These are phyloP conservation scores for Nakazawaea holstii DNA, from an alignment of 805 yeast genomes.

Conservation along the genomic window DNA sequence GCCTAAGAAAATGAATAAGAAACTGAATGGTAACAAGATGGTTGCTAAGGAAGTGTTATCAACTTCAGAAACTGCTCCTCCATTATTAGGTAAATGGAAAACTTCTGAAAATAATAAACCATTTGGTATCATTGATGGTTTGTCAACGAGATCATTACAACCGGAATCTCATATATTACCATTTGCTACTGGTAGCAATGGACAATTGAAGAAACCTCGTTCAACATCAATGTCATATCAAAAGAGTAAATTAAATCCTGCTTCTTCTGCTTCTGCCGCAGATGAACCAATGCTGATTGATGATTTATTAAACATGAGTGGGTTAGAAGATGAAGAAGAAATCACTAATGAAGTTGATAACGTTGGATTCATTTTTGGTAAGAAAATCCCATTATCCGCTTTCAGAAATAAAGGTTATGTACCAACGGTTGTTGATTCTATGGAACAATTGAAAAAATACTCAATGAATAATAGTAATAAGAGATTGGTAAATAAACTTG, in stretches of 20 bases:
- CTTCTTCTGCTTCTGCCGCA: not conserved
- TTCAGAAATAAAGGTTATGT: constrained; percentile 73
- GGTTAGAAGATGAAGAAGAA: constrained; percentile 65
- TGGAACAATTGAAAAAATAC: constrained; percentile 5
- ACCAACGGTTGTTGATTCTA: constrained; percentile 7
- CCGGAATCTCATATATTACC: constrained; percentile 29
- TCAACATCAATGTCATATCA: not conserved
- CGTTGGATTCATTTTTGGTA: constrained; percentile 11
- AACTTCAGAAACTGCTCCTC: constrained; percentile 84
- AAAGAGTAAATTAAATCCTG: not conserved
- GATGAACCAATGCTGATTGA: constrained; percentile 42
- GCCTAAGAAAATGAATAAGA: constrained; percentile 62
- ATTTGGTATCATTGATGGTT: constrained; percentile 91
- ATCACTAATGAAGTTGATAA: constrained; percentile 13
- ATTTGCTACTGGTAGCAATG: constrained; percentile 9
- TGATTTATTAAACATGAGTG: constrained; percentile 84
- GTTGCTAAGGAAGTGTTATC: constrained; percentile 93
- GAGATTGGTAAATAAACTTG: not conserved
- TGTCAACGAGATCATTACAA: constrained; percentile 77
- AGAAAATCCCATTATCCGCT: constrained; percentile 77
- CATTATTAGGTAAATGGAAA: constrained; percentile 89
- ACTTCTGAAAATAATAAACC: constrained; percentile 69
- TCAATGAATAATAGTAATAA: constrained; percentile 1
- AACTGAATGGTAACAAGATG: constrained; percentile 56
- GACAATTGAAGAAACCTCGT: not conserved